Conservation (phyloP, 495 filamentous ascomycete genomes). For the Penicillium malachiteum region DNA sequence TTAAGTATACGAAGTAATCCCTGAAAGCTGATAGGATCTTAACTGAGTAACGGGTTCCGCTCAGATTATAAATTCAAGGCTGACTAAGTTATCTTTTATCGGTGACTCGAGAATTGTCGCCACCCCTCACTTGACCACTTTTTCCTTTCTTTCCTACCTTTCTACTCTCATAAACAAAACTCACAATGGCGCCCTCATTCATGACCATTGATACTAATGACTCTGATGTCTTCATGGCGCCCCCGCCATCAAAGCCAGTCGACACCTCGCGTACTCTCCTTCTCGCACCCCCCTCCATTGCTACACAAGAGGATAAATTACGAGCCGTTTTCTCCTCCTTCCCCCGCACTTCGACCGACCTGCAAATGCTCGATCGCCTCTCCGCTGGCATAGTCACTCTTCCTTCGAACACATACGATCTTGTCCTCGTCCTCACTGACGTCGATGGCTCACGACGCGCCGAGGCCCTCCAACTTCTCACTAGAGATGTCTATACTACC, state of each 20-base stretch:
- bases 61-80: slow-evolving; percentile 18
- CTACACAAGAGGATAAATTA: slow-evolving; percentile 63
- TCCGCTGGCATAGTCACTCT: slow-evolving; percentile 78
- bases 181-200: slow-evolving; percentile 38
- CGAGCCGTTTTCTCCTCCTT: slow-evolving; percentile 57
- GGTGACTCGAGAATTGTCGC: slow-evolving; percentile 19
- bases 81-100: slow-evolving; percentile 31
- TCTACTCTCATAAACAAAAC: background rate
- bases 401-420: slow-evolving; percentile 74
- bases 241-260: slow-evolving; percentile 25
- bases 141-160: background rate
- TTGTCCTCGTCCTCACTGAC: slow-evolving; percentile 80
- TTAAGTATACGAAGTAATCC: slow-evolving; percentile 10
- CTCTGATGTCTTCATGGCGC: slow-evolving; percentile 38
- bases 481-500: slow-evolving; percentile 64
- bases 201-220: slow-evolving; percentile 47
- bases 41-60: background rate
- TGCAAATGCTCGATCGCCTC: slow-evolving; percentile 98
- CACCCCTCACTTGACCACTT: slow-evolving; percentile 25
- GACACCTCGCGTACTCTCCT: slow-evolving; percentile 56
- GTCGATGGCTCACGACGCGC: slow-evolving; percentile 57
- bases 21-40: slow-evolving; percentile 15
- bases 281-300: slow-evolving; percentile 71
- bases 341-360: slow-evolving; percentile 72
- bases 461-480: slow-evolving; percentile 62